Evolutionary conservation across 2,329 filamentous ascomycete genomes (phyloP).

Genomic region (Ceratocystiopsis sp.): DNA sequence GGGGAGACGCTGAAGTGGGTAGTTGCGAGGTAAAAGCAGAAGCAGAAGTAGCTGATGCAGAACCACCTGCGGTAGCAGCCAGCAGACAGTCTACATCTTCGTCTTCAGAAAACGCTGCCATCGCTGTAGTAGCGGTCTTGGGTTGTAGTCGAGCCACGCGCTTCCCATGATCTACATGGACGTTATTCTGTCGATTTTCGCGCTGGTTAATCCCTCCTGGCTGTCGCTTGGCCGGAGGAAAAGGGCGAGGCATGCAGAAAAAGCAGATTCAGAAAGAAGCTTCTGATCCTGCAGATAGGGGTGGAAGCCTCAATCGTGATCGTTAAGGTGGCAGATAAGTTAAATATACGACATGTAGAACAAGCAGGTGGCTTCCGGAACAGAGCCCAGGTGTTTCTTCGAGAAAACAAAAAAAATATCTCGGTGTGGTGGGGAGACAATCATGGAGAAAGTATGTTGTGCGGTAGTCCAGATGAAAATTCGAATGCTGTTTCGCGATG

Average conservation of each 20-base stretch:
- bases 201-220: constrained; percentile 45
- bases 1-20: not conserved
- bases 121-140: constrained; percentile 11
- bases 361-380: too few species aligned
- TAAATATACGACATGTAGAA: too few species aligned
- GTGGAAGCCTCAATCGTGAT: too few species aligned
- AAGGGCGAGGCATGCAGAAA: constrained; percentile 43
- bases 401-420: too few species aligned
- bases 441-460: too few species aligned
- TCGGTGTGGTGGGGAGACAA: too few species aligned
- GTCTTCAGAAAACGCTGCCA: constrained; percentile 13
- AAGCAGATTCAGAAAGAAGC: constrained; percentile 24
- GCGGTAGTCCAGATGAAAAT: too few species aligned
- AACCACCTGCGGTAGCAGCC: not conserved
- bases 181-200: constrained; percentile 73
- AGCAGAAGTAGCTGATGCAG: not conserved
- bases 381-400: too few species aligned
- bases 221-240: constrained; percentile 43
- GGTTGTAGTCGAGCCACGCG: constrained; percentile 32
- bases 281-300: constrained; percentile 23
- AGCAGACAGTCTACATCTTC: constrained; percentile 2
- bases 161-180: constrained; percentile 62
- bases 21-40: not conserved
- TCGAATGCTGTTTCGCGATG: too few species aligned
- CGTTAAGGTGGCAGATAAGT: too few species aligned